These are phyloP conservation scores for Harringtonia lauricola DNA, from an alignment of 2,329 filamentous ascomycete species.

Conservation along the genomic window DNA sequence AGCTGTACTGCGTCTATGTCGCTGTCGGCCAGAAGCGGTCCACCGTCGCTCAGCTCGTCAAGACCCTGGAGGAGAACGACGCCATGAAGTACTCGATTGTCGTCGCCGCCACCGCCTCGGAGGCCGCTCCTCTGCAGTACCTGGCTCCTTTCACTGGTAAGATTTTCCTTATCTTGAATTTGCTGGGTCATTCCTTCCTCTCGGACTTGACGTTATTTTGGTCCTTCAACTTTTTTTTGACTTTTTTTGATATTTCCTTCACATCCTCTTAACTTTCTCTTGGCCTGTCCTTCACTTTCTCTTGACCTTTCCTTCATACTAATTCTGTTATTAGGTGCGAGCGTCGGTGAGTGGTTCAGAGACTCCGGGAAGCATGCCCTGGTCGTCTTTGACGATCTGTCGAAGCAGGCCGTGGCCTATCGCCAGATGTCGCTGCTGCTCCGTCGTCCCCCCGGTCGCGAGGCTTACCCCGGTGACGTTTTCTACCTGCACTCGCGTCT, in stretches of 20 bases:
- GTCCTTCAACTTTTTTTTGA: no score
- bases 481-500: slow-evolving; percentile 99
- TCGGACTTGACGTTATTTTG: no score
- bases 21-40: slow-evolving; percentile 99
- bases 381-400: slow-evolving; percentile 88
- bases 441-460: slow-evolving; percentile 95
- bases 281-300: no score
- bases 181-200: not conserved
- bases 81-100: slow-evolving; percentile 97
- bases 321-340: no score
- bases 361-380: slow-evolving; percentile 83
- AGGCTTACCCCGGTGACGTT: slow-evolving; percentile 98
- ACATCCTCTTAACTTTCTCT: no score
- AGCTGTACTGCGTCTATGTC: slow-evolving; percentile 99
- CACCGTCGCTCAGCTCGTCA: slow-evolving; percentile 97
- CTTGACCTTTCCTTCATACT: no score
- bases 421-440: slow-evolving; percentile 98
- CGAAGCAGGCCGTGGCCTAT: slow-evolving; percentile 96
- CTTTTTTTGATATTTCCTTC: not conserved
- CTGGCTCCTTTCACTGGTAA: slow-evolving; percentile 77
- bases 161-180: not conserved
- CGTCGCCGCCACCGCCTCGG: slow-evolving; percentile 92
- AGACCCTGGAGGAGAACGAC: slow-evolving; percentile 99
- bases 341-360: slow-evolving; percentile 53
- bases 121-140: slow-evolving; percentile 92